Percentiles rank a stretch among this genome's conserved stretches.
These are phyloP conservation scores for Chaetomium strumarium DNA, from an alignment of 2,329 filamentous ascomycete genomes.

Conservation along the genomic window DNA sequence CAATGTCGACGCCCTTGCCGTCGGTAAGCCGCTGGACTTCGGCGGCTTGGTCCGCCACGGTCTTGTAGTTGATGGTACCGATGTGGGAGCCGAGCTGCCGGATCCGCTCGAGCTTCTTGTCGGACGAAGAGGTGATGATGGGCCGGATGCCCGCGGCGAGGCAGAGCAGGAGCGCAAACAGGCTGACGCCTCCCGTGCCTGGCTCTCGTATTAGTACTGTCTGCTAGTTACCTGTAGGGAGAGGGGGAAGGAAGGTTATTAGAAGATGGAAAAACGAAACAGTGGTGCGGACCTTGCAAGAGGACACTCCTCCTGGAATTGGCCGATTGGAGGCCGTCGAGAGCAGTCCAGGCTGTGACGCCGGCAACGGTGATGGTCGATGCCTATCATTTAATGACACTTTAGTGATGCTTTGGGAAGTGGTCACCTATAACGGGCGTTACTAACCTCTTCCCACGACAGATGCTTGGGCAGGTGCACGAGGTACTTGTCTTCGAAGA, in stretches of 20 bases:
- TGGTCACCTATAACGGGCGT: too few relatives aligned
- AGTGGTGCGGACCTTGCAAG: constrained; percentile 8
- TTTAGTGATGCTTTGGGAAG: too few relatives aligned
- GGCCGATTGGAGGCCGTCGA: constrained; percentile 8
- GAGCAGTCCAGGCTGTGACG: constrained; percentile 22
- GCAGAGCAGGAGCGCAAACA: constrained; percentile 25
- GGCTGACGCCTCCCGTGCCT: constrained; percentile 28
- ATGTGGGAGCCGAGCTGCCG: constrained; percentile 20
- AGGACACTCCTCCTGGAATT: constrained; percentile 5
- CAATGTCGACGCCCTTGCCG: constrained; percentile 25
- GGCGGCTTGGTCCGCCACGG: constrained; percentile 12
- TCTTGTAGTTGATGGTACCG: constrained; percentile 24
- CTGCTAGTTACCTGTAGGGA: background rate
- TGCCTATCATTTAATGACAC: constrained; percentile 9
- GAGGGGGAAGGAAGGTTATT: too few relatives aligned
- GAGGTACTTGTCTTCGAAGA: constrained; percentile 19
- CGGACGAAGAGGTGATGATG: constrained; percentile 29
- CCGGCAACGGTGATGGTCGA: constrained; percentile 22
- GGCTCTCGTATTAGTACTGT: background rate
- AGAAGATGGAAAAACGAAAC: background rate
- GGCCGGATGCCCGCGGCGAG: constrained; percentile 23
- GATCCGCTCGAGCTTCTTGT: constrained; percentile 24
- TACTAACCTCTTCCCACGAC: constrained; percentile 24
- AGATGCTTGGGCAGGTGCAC: constrained; percentile 22
- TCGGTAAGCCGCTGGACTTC: constrained; percentile 21